Evolutionary conservation across 148 eudicot species (phyloP).

Genomic region (Drosera capensis): DNA sequence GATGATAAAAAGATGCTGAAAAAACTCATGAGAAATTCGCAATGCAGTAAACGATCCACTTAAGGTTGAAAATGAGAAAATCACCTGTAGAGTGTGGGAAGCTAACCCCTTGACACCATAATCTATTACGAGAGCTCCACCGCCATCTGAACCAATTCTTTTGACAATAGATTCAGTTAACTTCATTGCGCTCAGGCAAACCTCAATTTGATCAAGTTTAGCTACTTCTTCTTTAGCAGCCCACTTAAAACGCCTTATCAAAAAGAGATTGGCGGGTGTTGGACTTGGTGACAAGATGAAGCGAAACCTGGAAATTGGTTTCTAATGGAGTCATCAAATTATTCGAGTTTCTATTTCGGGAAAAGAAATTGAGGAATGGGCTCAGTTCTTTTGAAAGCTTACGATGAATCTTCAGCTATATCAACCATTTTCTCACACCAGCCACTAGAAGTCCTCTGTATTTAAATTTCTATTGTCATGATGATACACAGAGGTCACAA

Average conservation of each 20-base stretch:
- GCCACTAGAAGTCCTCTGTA: constrained; percentile 89
- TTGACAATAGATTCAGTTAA: constrained; percentile 66
- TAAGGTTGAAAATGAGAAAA: neutral
- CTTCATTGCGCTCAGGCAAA: constrained; percentile 89
- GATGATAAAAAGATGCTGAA: too few species aligned
- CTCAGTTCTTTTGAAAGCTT: constrained; percentile 12
- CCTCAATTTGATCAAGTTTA: constrained; percentile 57
- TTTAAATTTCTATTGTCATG: constrained; percentile 1
- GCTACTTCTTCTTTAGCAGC: constrained; percentile 51
- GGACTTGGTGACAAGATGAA: constrained; percentile 79
- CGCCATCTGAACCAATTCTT: constrained; percentile 78
- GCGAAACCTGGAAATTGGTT: constrained; percentile 44
- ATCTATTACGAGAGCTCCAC: constrained; percentile 94
- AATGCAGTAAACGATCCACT: too few species aligned
- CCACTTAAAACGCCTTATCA: constrained; percentile 82
- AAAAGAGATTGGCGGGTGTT: constrained; percentile 72
- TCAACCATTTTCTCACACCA: constrained; percentile 98
- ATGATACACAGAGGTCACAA: neutral
- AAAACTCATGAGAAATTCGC: too few species aligned
- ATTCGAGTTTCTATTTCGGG: neutral
- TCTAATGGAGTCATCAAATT: constrained; percentile 3
- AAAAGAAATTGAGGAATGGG: too few species aligned
- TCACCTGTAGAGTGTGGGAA: constrained; percentile 90
- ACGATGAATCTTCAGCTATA: constrained; percentile 71
- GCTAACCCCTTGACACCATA: constrained; percentile 72